Percentiles rank a stretch among this genome's conserved stretches.
Conservation (phyloP, 768 basidiomycete species). For the Pulveroboletus sp. region DNA sequence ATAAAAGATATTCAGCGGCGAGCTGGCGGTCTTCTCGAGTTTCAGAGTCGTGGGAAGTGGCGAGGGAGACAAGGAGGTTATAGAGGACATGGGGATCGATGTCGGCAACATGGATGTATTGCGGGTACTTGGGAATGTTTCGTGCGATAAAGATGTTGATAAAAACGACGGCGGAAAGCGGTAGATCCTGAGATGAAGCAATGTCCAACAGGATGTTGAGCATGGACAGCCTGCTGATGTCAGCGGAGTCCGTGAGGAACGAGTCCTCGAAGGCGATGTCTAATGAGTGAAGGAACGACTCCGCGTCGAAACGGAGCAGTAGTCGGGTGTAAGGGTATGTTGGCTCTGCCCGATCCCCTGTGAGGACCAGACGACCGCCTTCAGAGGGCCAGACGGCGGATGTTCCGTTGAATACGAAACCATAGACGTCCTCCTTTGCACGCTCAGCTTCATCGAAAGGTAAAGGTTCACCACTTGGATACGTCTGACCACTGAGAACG, state of each 20-base stretch:
- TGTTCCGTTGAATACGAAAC: slow-evolving; percentile 79
- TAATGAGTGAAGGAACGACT: slow-evolving; percentile 88
- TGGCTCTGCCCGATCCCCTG: slow-evolving; percentile 69
- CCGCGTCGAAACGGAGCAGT: slow-evolving; percentile 84
- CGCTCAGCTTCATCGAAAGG: slow-evolving; percentile 56
- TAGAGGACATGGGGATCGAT: slow-evolving; percentile 67
- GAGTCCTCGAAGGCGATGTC: slow-evolving; percentile 94
- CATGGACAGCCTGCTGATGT: slow-evolving; percentile 73
- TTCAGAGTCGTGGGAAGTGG: slow-evolving; percentile 66
- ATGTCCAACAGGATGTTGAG: slow-evolving; percentile 84
- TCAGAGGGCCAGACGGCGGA: slow-evolving; percentile 79
- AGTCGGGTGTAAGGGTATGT: slow-evolving; percentile 88
- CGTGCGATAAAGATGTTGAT: slow-evolving; percentile 94
- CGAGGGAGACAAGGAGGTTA: slow-evolving; percentile 71
- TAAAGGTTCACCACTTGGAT: slow-evolving; percentile 79
- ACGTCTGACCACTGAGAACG: slow-evolving; percentile 75
- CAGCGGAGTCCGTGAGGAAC: slow-evolving; percentile 71
- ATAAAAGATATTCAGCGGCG: slow-evolving; percentile 90
- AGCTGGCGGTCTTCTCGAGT: slow-evolving; percentile 94
- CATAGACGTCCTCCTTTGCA: slow-evolving; percentile 74
- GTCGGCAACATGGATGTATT: slow-evolving; percentile 49
- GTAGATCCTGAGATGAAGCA: slow-evolving; percentile 47
- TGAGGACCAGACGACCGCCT: slow-evolving; percentile 69
- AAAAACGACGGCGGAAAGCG: slow-evolving; percentile 68
- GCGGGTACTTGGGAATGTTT: slow-evolving; percentile 94